Base-by-base conservation (phyloP, 176 grass and related monocot species). In the Musa beccarii region DNA sequence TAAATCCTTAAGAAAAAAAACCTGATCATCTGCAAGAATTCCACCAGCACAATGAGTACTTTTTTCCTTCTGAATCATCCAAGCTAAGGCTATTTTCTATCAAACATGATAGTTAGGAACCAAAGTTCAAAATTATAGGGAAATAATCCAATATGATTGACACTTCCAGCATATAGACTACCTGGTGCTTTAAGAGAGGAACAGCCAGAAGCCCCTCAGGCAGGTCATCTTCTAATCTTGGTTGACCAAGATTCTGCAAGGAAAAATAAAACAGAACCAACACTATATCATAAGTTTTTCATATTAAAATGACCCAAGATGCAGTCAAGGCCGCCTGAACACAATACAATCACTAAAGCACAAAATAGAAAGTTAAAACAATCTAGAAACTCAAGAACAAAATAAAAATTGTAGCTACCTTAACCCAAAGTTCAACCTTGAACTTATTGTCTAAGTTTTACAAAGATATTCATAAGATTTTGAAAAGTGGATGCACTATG, bases 1-100 rank as follows among this genome's bases (percentile, higher is more conserved):
- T 70, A 11, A 70, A 70, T 83, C 8, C 10, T 34, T 54, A 84
- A 43, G 34, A 65, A 83, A 78, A 28, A 72, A 71, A 84, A 99
- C 96, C 91, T 99, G 96, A 85, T 99, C 96, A 87, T 99, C 96
- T 83, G 96, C 96, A 66, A 99, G 96, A 78, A 99, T 99, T 83
- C 96, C 96, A 57, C 96, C 96, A 51, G 91, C 74, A 83, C 96
- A 99, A 85, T 86, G 91, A 23, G 79, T 82, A 75, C 96, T 99
- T 80, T 95, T 90, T 81, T 99, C 96, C 85, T 92, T 99, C 0
- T 81, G 88, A 75, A 94, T 86, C 96, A 99, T 99, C 96, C 96
- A 99, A 82, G 96, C 91, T 79, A 99, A 89, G 61, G 91, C 91
- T 82, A 95, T 92, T 95, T 89, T 99, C 96, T 99, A 83, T 79